A percentile compares a stretch with the other conserved stretches of the same genome.
These are phyloP conservation scores for Malus sylvestris DNA, from an alignment of 306 rosid genomes.

Conservation along the genomic window DNA sequence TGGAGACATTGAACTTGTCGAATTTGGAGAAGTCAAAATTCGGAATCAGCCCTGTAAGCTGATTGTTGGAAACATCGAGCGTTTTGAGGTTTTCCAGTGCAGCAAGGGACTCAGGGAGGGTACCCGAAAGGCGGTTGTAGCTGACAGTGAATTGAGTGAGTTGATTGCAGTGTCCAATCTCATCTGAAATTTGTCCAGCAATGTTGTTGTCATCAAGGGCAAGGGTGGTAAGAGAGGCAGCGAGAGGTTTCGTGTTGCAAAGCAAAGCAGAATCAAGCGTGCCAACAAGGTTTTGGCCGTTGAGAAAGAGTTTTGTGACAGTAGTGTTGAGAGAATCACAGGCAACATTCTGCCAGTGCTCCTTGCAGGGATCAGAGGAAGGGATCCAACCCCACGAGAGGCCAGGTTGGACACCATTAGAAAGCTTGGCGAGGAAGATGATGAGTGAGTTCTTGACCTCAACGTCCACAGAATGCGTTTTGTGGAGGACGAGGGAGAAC, in stretches of 20 bases:
- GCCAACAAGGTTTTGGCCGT: constrained; percentile 35
- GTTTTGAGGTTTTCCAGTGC: constrained; percentile 35
- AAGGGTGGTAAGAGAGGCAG: constrained; percentile 43
- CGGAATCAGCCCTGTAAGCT: constrained; percentile 44
- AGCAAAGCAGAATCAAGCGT: constrained; percentile 40
- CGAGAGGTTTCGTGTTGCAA: constrained; percentile 41
- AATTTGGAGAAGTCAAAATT: constrained; percentile 50
- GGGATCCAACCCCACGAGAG: constrained; percentile 34
- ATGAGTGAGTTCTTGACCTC: constrained; percentile 44
- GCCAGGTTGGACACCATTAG: constrained; percentile 18
- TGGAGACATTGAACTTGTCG: constrained; percentile 45
- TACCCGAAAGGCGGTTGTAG: constrained; percentile 46
- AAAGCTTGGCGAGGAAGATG: constrained; percentile 42
- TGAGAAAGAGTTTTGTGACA: constrained; percentile 34
- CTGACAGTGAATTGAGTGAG: constrained; percentile 41
- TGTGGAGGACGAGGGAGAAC: constrained; percentile 25
- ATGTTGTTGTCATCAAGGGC: constrained; percentile 41
- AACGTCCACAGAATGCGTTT: constrained; percentile 36
- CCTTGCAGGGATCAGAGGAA: constrained; percentile 62
- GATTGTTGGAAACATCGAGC: constrained; percentile 54
- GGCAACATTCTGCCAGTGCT: constrained; percentile 43
- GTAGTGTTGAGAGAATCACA: constrained; percentile 33
- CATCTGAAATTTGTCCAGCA: constrained; percentile 38
- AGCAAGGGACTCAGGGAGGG: constrained; percentile 56
- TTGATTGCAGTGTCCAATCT: constrained; percentile 42